These are phyloP conservation scores for Tolypocladium guangdongense DNA, from an alignment of 2,329 filamentous ascomycete genomes.

Conservation along the genomic window DNA sequence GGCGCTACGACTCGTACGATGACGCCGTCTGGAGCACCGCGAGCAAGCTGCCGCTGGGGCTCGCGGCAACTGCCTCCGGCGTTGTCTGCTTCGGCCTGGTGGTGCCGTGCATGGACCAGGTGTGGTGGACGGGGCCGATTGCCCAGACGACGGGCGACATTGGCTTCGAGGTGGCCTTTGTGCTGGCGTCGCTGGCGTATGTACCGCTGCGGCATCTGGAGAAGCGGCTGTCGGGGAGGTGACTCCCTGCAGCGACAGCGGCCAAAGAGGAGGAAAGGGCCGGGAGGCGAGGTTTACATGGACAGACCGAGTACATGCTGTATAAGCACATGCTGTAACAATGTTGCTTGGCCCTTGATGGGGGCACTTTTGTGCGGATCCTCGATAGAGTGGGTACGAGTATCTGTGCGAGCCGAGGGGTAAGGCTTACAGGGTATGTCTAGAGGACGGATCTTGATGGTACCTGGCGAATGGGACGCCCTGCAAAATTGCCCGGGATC, in stretches of 20 bases:
- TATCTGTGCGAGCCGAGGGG: no score
- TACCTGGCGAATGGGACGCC: no score
- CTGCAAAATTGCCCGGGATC: no score
- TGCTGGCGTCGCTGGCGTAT: slow-evolving; percentile 35
- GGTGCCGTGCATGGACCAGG: slow-evolving; percentile 48
- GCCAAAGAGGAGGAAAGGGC: neutral
- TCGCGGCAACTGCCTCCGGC: slow-evolving; percentile 35
- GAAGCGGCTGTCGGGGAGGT: slow-evolving; percentile 21
- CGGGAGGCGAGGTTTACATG: neutral
- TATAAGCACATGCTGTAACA: no score
- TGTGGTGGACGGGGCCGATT: slow-evolving; percentile 51
- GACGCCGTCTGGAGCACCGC: slow-evolving; percentile 36
- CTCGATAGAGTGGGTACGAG: no score
- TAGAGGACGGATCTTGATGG: no score
- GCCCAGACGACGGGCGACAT: slow-evolving; percentile 51
- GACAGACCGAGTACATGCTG: neutral
- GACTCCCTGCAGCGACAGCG: neutral
- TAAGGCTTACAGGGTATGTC: no score
- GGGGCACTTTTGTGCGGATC: no score
- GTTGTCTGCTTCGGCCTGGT: slow-evolving; percentile 38
- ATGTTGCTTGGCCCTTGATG: no score
- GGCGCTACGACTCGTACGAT: slow-evolving; percentile 33
- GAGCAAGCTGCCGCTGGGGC: slow-evolving; percentile 30
- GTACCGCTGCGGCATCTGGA: slow-evolving; percentile 36
- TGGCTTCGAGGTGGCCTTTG: slow-evolving; percentile 54